A percentile compares a stretch with the other conserved stretches of the same genome.
Evolutionary conservation across 805 yeast genomes (phyloP).

Genomic region (Millerozyma acaciae): DNA sequence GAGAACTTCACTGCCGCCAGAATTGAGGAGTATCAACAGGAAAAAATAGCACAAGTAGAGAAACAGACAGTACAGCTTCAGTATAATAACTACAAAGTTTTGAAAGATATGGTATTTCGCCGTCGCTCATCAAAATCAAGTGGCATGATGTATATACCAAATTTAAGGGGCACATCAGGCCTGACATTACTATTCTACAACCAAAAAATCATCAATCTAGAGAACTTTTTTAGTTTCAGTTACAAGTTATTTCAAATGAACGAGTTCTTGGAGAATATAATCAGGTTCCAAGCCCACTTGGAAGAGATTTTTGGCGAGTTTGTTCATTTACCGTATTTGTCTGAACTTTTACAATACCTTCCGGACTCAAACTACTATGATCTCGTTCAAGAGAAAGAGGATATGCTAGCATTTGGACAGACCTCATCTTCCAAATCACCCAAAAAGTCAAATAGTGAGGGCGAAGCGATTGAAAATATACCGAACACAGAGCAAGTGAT

Average conservation of each 20-base stretch:
- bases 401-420: conserved; percentile 14
- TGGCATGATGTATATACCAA: conserved; percentile 1
- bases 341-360: conserved; percentile 16
- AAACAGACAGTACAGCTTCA: conserved; percentile 25
- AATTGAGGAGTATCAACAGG: conserved; percentile 7
- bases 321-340: conserved; percentile 21
- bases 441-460: conserved; percentile 3
- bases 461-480: conserved; percentile 8
- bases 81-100: conserved; percentile 17
- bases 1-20: not conserved
- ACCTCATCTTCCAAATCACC: not conserved
- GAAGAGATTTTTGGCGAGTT: conserved; percentile 15
- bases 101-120: conserved; percentile 24
- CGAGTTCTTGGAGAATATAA: conserved; percentile 25
- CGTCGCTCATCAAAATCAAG: conserved; percentile 4
- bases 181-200: conserved; percentile 16
- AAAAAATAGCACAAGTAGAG: conserved; percentile 16
- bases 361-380: conserved; percentile 23
- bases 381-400: conserved; percentile 31
- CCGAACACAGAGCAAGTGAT: conserved; percentile 20
- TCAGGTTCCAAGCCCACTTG: conserved; percentile 19
- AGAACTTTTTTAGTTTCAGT: conserved; percentile 25
- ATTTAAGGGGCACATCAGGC: conserved; percentile 2
- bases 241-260: conserved; percentile 24
- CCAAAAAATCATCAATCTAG: conserved; percentile 26